phyloP scores from a whole-genome alignment of 345 rosid genomes.

The Salix brachista region DNA sequence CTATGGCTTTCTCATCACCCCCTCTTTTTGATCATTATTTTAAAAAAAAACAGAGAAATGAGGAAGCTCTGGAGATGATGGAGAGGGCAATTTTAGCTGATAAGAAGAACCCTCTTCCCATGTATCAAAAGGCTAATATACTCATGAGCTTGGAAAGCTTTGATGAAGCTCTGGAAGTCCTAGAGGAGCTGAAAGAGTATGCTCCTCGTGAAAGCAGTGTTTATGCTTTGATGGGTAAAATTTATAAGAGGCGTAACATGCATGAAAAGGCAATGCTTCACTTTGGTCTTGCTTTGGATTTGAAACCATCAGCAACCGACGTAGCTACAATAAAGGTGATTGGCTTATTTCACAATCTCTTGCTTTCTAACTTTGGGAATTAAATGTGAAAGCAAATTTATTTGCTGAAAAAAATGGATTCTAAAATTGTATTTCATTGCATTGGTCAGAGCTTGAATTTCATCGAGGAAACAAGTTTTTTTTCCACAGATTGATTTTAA shows the following conservation, averaged over 20 bases:
- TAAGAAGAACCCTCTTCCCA: conserved; percentile 90
- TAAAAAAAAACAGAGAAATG: conserved; percentile 57
- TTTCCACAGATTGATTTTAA: neutral
- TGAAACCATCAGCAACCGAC: conserved; percentile 93
- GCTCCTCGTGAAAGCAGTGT: conserved; percentile 94
- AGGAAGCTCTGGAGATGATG: conserved; percentile 87
- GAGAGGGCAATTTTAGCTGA: conserved; percentile 87
- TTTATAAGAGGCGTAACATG: conserved; percentile 68
- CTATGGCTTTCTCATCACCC: neutral
- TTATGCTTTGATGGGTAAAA: conserved; percentile 90
- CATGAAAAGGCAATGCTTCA: conserved; percentile 90
- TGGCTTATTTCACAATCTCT: neutral
- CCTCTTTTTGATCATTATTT: neutral
- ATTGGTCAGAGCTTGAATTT: neutral
- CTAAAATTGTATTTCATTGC: neutral
- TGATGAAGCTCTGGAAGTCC: conserved; percentile 85
- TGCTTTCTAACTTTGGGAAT: neutral
- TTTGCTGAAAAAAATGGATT: neutral
- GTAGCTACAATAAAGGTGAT: conserved; percentile 86
- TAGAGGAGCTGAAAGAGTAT: conserved; percentile 88
- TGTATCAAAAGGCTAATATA: conserved; percentile 93
- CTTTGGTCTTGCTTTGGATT: conserved; percentile 90
- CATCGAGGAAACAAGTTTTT: neutral
- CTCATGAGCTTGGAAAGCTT: conserved; percentile 67
- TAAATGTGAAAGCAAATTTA: neutral